phyloP scores from a whole-genome alignment of 164 flowering plant genomes.

The Houttuynia cordata region DNA sequence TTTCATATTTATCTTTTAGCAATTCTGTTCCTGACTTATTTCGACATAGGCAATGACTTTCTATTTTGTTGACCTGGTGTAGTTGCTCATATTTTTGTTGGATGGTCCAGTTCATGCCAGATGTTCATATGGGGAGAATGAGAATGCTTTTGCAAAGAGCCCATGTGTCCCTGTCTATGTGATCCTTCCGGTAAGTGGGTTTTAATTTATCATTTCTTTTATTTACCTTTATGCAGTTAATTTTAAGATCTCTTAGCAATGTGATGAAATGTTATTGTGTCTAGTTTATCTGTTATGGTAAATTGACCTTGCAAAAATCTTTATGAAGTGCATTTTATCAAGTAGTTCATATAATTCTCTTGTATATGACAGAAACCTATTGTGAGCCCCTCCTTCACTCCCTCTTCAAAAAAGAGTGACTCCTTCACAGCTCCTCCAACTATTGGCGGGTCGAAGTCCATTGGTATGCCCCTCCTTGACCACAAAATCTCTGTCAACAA shows the following conservation, averaged over 20 bases:
- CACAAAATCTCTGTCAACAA: too few species aligned
- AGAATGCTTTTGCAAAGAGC: conserved; percentile 34
- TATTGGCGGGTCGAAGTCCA: too few species aligned
- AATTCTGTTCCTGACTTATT: too few species aligned
- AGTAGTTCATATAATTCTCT: neutral
- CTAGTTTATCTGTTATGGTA: neutral
- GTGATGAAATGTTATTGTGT: neutral
- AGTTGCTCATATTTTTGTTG: conserved; percentile 1
- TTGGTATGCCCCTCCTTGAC: too few species aligned
- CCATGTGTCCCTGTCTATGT: conserved; percentile 71
- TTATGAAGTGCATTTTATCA: too few species aligned
- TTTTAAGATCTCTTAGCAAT: neutral
- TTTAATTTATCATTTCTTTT: neutral
- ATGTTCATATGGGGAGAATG: conserved; percentile 31
- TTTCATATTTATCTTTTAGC: too few species aligned
- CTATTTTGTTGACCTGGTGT: too few species aligned
- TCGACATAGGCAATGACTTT: neutral
- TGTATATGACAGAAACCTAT: too few species aligned
- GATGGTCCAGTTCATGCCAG: conserved; percentile 46
- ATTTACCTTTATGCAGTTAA: neutral
- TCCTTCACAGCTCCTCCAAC: too few species aligned
- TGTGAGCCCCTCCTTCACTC: too few species aligned
- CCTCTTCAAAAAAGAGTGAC: too few species aligned
- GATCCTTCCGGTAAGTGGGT: conserved; percentile 58
- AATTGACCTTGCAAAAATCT: neutral